Evolutionary conservation across 306 rosid species (phyloP), one percentile per base, ranked within the genome.

Genomic region (Abrus precatorius): DNA sequence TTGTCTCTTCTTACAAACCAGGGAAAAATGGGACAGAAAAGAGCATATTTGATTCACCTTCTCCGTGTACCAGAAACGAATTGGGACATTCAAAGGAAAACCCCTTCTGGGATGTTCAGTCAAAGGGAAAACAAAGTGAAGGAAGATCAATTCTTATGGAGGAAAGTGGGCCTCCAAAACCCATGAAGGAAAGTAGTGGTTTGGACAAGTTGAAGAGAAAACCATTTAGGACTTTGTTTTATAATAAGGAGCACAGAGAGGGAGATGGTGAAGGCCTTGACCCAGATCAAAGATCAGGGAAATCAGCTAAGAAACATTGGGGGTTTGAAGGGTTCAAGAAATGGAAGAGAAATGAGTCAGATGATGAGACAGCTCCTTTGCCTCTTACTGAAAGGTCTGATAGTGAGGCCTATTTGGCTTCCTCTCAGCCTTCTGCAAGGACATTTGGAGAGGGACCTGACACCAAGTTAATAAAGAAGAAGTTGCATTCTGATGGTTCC

Each of bases 321-420:
- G 92, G 90, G 3, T 89, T 90, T 69, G 93, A 90, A 11, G 92
- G 97, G 56, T 85, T 90, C 73, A 93, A 85, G 89, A 93, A 90
- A 87, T 90, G 97, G 98, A 96, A 86, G 89, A 89, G 80, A 76
- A 84, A 14, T 62, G 97, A 92, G 1, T 43, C 88, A 9, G 94
- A 96, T 12, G 93, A 96, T 72, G 98, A 90, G 50, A 92, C 91
- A 68, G 76, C 94, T 86, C 97, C 97, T 49, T 74, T 92, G 84
- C 91, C 89, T 80, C 90, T 87, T 20, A 69, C 88, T 80, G 97
- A 85, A 63, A 88, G 87, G 72, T 94, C 92, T 2, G 92, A 93
- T 45, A 76, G 84, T 74, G 91, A 87, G 66, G 86, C 83, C 27
- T 82, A 82, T 30, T 76, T 78, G 55, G 76, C 50, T 74, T 71